These are phyloP conservation scores for Citrullus colocynthis DNA, from an alignment of 306 rosid genomes.

Conservation along the genomic window DNA sequence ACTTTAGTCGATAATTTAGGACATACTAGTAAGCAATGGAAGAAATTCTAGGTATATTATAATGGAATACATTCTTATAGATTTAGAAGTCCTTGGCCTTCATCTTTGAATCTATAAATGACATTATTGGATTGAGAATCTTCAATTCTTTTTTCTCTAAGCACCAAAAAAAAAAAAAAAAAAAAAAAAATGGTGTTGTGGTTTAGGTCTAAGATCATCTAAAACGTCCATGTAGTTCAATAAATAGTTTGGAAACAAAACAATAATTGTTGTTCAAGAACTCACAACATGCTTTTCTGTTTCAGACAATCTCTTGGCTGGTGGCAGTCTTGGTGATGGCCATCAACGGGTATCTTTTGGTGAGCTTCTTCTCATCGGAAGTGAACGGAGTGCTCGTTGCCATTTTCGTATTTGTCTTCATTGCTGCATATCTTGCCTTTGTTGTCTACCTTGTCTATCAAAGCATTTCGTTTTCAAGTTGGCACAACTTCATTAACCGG, in stretches of 20 bases:
- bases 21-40: neutral
- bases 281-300: neutral
- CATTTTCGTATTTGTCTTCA: conserved; percentile 20
- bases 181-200: neutral
- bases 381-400: conserved; percentile 40
- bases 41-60: neutral
- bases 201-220: neutral
- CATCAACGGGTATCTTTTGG: conserved; percentile 79
- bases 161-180: neutral
- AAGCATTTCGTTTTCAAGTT: conserved; percentile 30
- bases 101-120: neutral
- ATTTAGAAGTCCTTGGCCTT: neutral
- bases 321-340: conserved; percentile 87
- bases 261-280: neutral
- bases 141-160: neutral
- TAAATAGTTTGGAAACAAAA: neutral
- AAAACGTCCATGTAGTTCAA: neutral
- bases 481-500: conserved; percentile 21
- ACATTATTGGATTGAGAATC: neutral
- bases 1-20: neutral
- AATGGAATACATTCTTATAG: neutral
- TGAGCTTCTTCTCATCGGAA: conserved; percentile 65
- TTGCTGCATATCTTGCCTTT: conserved; percentile 58
- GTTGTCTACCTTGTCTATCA: conserved; percentile 54
- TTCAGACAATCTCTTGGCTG: conserved; percentile 64